Percentiles rank a stretch among this genome's conserved stretches.
phyloP scores from a whole-genome alignment of 306 rosid species.

The Macrotyloma uniflorum region DNA sequence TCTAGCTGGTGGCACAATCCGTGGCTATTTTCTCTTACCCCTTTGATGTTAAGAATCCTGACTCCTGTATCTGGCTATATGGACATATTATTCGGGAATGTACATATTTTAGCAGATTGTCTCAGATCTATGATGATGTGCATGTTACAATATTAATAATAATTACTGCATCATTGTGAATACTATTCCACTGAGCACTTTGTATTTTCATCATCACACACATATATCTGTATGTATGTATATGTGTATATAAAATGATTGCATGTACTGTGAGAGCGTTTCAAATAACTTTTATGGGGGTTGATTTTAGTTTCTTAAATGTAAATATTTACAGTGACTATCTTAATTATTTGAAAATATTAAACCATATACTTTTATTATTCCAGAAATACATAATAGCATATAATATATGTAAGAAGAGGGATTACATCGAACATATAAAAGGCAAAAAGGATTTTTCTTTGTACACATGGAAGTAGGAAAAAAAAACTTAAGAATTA shows the following conservation, averaged over 20 bases:
- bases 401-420: too few relatives aligned
- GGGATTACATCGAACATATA: too few relatives aligned
- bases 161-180: slow-evolving; percentile 9
- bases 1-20: slow-evolving; percentile 13
- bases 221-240: too few relatives aligned
- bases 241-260: not conserved
- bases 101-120: slow-evolving; percentile 25
- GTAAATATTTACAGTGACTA: too few relatives aligned
- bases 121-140: not conserved
- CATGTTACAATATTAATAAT: not conserved
- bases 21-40: not conserved
- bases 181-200: not conserved
- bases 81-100: slow-evolving; percentile 4
- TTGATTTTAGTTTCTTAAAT: too few relatives aligned
- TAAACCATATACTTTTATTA: too few relatives aligned
- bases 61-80: not conserved
- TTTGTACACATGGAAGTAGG: too few relatives aligned
- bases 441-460: too few relatives aligned
- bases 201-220: not conserved
- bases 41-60: slow-evolving; percentile 1
- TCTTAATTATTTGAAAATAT: too few relatives aligned
- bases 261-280: not conserved
- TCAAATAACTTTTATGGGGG: too few relatives aligned
- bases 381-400: too few relatives aligned
- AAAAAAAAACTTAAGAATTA: too few relatives aligned